These are phyloP conservation scores for Cruciata laevipes DNA, from an alignment of 257 asterid genomes.

Conservation along the genomic window DNA sequence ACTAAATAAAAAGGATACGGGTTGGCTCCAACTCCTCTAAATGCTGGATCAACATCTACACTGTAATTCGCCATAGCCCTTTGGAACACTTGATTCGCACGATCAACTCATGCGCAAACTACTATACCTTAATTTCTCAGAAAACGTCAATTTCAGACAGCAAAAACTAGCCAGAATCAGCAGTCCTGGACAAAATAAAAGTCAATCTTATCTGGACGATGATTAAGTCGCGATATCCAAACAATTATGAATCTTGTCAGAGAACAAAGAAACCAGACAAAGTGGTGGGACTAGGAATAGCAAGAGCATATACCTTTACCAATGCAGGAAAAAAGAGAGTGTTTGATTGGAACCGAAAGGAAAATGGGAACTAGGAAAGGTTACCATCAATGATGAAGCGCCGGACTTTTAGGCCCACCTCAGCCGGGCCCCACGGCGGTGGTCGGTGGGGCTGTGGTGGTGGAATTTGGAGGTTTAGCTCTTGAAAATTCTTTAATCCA, in stretches of 20 bases:
- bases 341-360: conserved; percentile 4
- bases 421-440: neutral
- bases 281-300: neutral
- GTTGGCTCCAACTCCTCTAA: conserved; percentile 65
- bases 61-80: conserved; percentile 21
- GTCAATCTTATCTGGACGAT: conserved; percentile 4
- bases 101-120: neutral
- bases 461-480: neutral
- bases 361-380: neutral
- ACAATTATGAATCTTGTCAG: conserved; percentile 9
- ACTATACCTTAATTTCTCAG: neutral
- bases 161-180: conserved; percentile 7
- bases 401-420: conserved; percentile 21
- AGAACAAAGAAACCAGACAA: conserved; percentile 6
- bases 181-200: neutral
- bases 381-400: neutral
- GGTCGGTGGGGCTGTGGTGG: conserved; percentile 1
- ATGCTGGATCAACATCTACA: conserved; percentile 60
- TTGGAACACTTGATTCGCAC: conserved; percentile 10
- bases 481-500: neutral
- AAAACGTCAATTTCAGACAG: conserved; percentile 6
- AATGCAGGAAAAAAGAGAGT: conserved; percentile 16
- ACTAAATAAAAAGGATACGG: conserved; percentile 51
- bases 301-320: neutral
- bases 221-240: neutral